Evolutionary conservation across 73 alveolate genomes (phyloP), one percentile per base, ranked within the genome.

Genomic region (Symbiodinium natans): DNA sequence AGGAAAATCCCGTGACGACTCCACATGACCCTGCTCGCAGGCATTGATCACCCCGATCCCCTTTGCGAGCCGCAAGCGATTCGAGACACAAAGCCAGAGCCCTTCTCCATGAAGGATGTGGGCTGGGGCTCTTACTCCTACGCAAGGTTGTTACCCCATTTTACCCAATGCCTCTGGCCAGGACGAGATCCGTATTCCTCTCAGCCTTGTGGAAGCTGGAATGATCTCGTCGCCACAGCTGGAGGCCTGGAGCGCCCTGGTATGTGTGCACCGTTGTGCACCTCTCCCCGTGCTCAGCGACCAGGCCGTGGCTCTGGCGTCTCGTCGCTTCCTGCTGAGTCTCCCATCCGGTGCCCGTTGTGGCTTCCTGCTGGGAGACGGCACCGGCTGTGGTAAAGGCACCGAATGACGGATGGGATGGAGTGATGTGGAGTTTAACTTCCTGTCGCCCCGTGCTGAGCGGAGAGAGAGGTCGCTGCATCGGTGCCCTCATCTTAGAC

Each of bases 351-450:
- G 92, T 7, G 98, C 92, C 23, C 56, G 92, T 10, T 82, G 85
- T 41, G 99, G 99, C 41, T 93, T 93, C 39, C 75, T 93, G 68
- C 93, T 93, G 23, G 92, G 93, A 5, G 99, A 93, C 77, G 99
- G 99, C 86, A 93, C 99, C 33, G 99, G 99, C 52, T 93, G 99
- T 48, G 99, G 99, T 48, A 75, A 75, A 92, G 98, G 88, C 43
- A 2, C 31, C 9, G 27, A 27, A 73, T 21, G 42, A 4, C 34
- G 25, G 34, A 11, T 4, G 7, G 29, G 85, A 13, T 10, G 46
- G 33, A 5, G 42, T 21, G 40, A 71, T 15, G 15, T 29, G 71
- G 1, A 52, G 71, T 29, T 52, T 23, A 52, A 29, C 1, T 23
- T 23, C n/a, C 17, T 0, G 21, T 0, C 0, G 11, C 2, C 27